Conservation (phyloP, 2,329 filamentous ascomycete genomes). For the Tympanopsis confertula region DNA sequence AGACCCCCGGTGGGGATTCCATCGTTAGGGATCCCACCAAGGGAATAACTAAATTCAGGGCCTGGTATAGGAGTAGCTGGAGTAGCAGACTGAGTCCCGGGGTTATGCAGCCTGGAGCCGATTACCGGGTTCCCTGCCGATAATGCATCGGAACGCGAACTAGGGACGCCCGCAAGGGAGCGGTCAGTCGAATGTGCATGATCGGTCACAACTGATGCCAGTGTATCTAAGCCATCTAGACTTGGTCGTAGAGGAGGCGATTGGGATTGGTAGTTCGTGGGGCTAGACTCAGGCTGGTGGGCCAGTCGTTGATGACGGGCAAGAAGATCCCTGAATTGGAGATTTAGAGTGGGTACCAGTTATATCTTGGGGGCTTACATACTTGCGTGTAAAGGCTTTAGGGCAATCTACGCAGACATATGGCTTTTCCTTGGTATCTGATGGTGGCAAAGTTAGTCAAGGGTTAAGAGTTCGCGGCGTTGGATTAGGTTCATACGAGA, state of each 20-base stretch:
- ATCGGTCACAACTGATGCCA: neutral
- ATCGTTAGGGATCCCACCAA: no score
- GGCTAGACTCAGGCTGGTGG: neutral
- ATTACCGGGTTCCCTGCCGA: no score
- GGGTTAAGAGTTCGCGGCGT: no score
- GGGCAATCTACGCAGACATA: neutral
- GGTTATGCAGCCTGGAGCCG: no score
- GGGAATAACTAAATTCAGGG: no score
- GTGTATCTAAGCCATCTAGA: neutral
- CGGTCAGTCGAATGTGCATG: neutral
- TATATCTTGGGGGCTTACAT: neutral
- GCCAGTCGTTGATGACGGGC: neutral
- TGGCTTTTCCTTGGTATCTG: slow-evolving; percentile 1
- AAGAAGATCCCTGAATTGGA: neutral
- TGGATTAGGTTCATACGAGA: no score
- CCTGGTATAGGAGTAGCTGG: no score
- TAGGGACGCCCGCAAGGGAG: no score
- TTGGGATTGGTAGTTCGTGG: neutral
- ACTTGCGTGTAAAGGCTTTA: slow-evolving; percentile 1
- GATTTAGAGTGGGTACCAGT: neutral
- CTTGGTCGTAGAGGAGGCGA: neutral
- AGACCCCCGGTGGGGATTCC: no score
- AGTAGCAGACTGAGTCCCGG: no score
- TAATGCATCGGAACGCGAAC: no score
- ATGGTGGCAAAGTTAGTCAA: neutral